Base-by-base conservation (phyloP, 495 filamentous ascomycete genomes). In the Emericellopsis terricola region DNA sequence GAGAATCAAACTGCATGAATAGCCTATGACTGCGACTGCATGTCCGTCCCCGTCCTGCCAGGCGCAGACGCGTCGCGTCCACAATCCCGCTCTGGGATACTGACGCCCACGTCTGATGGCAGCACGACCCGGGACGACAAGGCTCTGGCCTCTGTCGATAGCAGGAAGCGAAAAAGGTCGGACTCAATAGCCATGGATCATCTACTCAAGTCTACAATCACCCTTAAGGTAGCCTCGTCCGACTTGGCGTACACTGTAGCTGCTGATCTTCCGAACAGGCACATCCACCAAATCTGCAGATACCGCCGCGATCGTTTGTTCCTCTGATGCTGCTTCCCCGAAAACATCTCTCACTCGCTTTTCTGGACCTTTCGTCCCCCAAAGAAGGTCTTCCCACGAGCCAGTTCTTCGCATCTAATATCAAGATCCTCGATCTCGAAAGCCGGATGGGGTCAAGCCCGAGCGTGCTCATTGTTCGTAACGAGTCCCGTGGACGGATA, bases 391-490 rank as follows among this genome's bases (percentile, higher is more conserved):
- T 71, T 18, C 56, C 69, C 4, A 51, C 62, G 9, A 60, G 67
- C 3, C 61, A 66, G 15, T 50, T 66, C 15, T 78, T 71, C 49
- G 64, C 67, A 20, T 65, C 73, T 3, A 64, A 66, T 39, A 70
- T 78, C 27, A 69, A 69, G 29, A 62, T 70, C 17, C 49, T 81
- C 15, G 73, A 79, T 36, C 55, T 65, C 29, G 69, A 74, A 34
- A 51, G 64, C 18, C 66, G 65, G 10, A 50, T 61, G 39, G 51
- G 55, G 34, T 50, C 56, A 13, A 56, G 60, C 4, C 64, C 62
- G 18, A 56, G 59, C 23, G 62, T 91, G 1, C 66, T 94, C 8
- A 65, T 83, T 28, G 79, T 76, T 19, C 61, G 73, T 31, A 58
- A 72, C 15, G 63, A 74, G 24, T 55, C 53, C 7, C 68, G 68